These are phyloP conservation scores for Calonectria multiphialidica DNA, from an alignment of 2,329 filamentous ascomycete species.

Conservation along the genomic window DNA sequence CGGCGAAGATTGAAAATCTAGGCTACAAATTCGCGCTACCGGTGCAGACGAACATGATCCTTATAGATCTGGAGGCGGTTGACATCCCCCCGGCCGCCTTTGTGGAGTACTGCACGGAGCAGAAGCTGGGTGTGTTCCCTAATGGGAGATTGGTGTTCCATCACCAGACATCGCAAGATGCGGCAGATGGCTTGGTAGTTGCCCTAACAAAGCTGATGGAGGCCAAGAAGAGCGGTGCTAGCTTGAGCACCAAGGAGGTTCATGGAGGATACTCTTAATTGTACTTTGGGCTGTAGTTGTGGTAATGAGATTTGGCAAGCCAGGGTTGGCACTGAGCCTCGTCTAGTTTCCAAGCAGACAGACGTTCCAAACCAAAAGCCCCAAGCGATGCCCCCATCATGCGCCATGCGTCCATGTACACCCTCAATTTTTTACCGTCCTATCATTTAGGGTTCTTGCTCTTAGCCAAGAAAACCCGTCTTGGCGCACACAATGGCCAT, in stretches of 20 bases:
- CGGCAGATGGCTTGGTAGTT: conserved; percentile 4
- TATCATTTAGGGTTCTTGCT: background rate
- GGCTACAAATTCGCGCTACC: conserved; percentile 41
- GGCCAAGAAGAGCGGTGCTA: conserved; percentile 13
- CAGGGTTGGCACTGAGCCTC: background rate
- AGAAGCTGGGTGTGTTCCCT: conserved; percentile 23
- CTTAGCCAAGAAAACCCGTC: background rate
- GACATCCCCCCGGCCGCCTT: conserved; percentile 37
- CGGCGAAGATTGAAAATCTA: conserved; percentile 18
- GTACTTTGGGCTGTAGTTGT: background rate
- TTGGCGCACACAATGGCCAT: background rate
- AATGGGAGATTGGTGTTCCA: conserved; percentile 25
- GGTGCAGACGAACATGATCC: conserved; percentile 44
- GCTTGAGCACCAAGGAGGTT: conserved; percentile 10
- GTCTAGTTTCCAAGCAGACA: background rate
- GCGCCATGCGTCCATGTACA: background rate
- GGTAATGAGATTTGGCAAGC: background rate
- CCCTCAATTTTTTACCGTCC: background rate
- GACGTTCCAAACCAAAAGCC: background rate
- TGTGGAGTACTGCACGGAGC: conserved; percentile 17
- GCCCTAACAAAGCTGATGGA: conserved; percentile 20
- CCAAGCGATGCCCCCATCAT: background rate
- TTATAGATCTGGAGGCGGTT: conserved; percentile 35
- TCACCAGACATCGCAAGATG: conserved; percentile 17
- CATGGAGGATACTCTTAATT: conserved; percentile 20